These are phyloP conservation scores for Miscanthus lutarioriparius DNA, from an alignment of 176 grass and related monocot species.

Conservation along the genomic window DNA sequence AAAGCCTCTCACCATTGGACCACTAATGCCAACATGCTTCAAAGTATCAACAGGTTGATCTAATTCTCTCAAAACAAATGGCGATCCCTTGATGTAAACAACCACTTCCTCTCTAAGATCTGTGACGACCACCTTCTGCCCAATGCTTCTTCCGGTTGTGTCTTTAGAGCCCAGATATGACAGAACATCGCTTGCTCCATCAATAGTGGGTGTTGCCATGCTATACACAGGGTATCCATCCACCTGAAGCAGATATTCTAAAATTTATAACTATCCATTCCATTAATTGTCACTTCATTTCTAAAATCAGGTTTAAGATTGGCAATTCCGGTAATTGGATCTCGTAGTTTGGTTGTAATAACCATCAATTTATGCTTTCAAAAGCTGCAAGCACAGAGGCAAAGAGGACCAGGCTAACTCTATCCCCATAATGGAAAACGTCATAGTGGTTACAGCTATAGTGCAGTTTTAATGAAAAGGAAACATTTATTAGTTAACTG, in stretches of 20 bases:
- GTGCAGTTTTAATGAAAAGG: background rate
- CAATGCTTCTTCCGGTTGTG: conserved; percentile 38
- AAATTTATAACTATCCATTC: conserved; percentile 1
- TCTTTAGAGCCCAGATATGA: conserved; percentile 91
- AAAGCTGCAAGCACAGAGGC: background rate
- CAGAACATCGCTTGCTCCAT: conserved; percentile 82
- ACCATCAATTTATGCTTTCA: conserved; percentile 18
- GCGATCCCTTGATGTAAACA: conserved; percentile 88
- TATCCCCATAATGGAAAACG: background rate
- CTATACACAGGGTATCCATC: conserved; percentile 97
- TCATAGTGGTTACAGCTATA: background rate
- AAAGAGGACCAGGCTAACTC: background rate
- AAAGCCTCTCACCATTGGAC: conserved; percentile 73
- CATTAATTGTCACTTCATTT: conserved; percentile 2
- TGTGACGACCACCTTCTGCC: conserved; percentile 67
- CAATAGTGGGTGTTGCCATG: conserved; percentile 93
- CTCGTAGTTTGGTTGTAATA: conserved; percentile 4
- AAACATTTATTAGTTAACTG: background rate
- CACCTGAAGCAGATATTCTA: conserved; percentile 56
- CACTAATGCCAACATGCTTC: conserved; percentile 99
- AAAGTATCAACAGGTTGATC: conserved; percentile 98
- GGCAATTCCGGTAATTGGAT: background rate
- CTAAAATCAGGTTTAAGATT: conserved; percentile 15
- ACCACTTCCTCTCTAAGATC: conserved; percentile 97
- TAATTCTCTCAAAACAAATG: conserved; percentile 98